A percentile compares a stretch with the other conserved stretches of the same genome.
phyloP scores from a whole-genome alignment of 1,139 yeast genomes.

The Yamadazyma conglobata region DNA sequence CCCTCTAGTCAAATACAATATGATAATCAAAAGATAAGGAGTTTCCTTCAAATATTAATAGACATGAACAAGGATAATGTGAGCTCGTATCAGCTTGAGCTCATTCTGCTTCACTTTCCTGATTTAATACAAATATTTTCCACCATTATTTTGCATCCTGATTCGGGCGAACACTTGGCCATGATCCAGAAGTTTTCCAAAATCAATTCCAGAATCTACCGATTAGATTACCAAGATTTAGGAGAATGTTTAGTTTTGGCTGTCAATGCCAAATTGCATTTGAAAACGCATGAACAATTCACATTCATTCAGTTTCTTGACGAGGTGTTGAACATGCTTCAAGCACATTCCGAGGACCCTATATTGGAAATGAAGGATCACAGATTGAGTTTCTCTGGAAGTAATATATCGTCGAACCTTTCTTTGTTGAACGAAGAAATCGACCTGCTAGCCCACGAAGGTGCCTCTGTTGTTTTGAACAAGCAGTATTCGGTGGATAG shows the following conservation, averaged over 20 bases:
- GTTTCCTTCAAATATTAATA: constrained; percentile 1
- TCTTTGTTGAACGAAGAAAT: constrained; percentile 8
- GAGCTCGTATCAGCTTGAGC: not conserved
- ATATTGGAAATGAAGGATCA: constrained; percentile 6
- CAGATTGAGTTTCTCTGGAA: constrained; percentile 11
- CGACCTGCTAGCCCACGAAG: constrained; percentile 7
- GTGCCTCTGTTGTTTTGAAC: constrained; percentile 3
- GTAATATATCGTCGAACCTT: constrained; percentile 8
- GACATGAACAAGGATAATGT: not conserved
- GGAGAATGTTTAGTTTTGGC: constrained; percentile 8
- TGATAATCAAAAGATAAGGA: not conserved
- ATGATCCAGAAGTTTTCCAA: constrained; percentile 7
- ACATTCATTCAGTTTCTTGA: constrained; percentile 8
- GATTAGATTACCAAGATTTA: constrained; percentile 5
- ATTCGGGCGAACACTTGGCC: constrained; percentile 1
- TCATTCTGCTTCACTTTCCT: constrained; percentile 2
- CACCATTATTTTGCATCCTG: constrained; percentile 3
- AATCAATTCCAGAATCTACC: constrained; percentile 9
- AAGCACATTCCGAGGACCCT: constrained; percentile 7
- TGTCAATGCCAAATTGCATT: not conserved
- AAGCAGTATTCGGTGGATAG: too few relatives aligned
- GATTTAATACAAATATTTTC: constrained; percentile 6
- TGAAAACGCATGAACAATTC: constrained; percentile 2
- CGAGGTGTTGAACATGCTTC: constrained; percentile 5
- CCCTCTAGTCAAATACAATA: constrained; percentile 1